A percentile compares a stretch with the other conserved stretches of the same genome.
Conservation (phyloP, 345 rosid species). For the Eucalyptus caleyi region DNA sequence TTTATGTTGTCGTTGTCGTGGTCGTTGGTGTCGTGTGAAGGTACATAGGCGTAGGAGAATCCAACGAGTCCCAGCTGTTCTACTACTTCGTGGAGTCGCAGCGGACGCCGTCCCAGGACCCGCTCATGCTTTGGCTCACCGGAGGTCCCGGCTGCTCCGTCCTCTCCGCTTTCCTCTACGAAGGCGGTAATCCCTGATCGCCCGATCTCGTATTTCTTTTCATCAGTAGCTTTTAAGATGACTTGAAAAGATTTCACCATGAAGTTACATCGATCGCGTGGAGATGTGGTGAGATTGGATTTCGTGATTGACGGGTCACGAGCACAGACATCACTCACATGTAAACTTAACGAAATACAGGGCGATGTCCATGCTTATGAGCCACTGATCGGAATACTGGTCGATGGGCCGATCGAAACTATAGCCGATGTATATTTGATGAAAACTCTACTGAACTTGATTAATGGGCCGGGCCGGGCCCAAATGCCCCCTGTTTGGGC, state of each 20-base stretch:
- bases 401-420: neutral
- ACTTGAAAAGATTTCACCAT: neutral
- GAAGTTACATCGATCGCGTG: neutral
- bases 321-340: neutral
- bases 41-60: constrained; percentile 5
- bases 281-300: neutral
- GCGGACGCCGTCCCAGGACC: constrained; percentile 5
- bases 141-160: constrained; percentile 32
- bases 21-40: neutral
- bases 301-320: neutral
- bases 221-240: neutral
- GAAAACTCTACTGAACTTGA: neutral
- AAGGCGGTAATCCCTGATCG: constrained; percentile 1
- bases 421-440: neutral
- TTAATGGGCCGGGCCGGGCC: neutral
- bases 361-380: neutral
- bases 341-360: neutral
- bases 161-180: constrained; percentile 18
- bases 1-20: neutral
- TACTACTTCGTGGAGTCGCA: constrained; percentile 21
- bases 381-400: neutral
- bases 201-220: no score
- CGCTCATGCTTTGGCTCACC: constrained; percentile 25
- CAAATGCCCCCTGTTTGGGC: neutral
- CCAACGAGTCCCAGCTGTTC: constrained; percentile 6